phyloP scores from a whole-genome alignment of 2,329 filamentous ascomycete species.

The Fusarium sororula region DNA sequence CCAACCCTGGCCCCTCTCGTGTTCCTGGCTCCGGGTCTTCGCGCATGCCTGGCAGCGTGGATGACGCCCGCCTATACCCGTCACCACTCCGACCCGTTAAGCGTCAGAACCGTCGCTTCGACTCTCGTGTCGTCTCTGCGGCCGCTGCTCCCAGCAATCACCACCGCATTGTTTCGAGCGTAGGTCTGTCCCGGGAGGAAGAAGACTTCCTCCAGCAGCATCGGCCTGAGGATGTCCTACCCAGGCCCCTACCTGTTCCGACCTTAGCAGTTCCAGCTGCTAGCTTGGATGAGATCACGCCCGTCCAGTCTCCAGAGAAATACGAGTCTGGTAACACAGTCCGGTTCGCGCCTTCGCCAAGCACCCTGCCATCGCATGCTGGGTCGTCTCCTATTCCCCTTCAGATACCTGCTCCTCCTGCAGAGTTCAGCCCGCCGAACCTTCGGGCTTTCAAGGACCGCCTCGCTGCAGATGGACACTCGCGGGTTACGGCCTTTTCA shows the following conservation, averaged over 20 bases:
- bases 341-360: slow-evolving; percentile 3
- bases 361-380: background rate
- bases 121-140: slow-evolving; percentile 2
- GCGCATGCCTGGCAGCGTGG: background rate
- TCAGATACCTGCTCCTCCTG: slow-evolving; percentile 1
- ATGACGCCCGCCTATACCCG: background rate
- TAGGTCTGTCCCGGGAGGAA: background rate
- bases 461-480: background rate
- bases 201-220: background rate
- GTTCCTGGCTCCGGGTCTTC: background rate
- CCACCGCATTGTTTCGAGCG: background rate
- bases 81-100: background rate
- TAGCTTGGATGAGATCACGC: slow-evolving; percentile 2
- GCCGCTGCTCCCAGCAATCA: background rate
- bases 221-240: background rate
- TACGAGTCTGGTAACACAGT: background rate
- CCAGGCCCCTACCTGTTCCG: background rate
- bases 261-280: background rate
- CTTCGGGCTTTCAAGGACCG: slow-evolving; percentile 13
- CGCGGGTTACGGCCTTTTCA: slow-evolving; percentile 4
- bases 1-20: background rate
- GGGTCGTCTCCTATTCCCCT: slow-evolving; percentile 3
- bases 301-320: slow-evolving; percentile 8
- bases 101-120: slow-evolving; percentile 8
- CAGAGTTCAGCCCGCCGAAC: background rate